Evolutionary conservation across 371 early-diverging fungal genomes (phyloP).

Genomic region (Lichtheimia ornata): DNA sequence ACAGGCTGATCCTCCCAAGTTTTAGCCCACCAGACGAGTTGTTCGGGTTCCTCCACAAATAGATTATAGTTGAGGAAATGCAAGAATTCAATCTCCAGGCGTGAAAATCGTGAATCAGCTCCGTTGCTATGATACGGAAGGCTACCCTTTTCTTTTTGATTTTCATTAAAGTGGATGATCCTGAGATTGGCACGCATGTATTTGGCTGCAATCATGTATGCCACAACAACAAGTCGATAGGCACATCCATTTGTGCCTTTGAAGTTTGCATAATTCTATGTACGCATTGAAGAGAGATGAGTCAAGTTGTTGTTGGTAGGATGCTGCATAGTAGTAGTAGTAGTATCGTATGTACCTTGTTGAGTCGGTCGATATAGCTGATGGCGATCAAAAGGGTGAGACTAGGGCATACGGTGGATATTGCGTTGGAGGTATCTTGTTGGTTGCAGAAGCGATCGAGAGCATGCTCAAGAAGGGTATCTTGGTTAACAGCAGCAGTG

Average conservation of each 20-base stretch:
- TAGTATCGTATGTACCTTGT: background rate
- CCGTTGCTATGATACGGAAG: too few species aligned
- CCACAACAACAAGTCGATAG: constrained; percentile 8
- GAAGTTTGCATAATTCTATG: constrained; percentile 1
- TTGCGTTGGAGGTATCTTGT: too few species aligned
- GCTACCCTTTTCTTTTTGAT: background rate
- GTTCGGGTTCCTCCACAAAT: constrained; percentile 1
- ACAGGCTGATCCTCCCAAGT: background rate
- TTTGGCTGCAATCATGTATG: constrained; percentile 15
- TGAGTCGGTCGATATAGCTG: constrained; percentile 8
- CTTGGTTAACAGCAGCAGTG: too few species aligned
- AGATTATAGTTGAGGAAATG: constrained; percentile 17
- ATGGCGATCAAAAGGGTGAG: constrained; percentile 7
- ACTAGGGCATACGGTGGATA: constrained; percentile 4
- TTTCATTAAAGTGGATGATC: background rate
- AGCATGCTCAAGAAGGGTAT: too few species aligned
- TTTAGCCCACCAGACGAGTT: constrained; percentile 14
- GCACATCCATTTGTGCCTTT: constrained; percentile 9
- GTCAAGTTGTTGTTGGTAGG: too few species aligned
- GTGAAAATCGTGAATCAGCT: background rate
- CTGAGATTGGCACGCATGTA: constrained; percentile 6
- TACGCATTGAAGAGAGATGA: background rate
- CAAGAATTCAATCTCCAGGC: constrained; percentile 15
- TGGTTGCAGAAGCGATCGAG: too few species aligned
- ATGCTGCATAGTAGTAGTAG: background rate